Evolutionary conservation across 1,284 basidiomycete species (phyloP).

Genomic region (Chondrostereum purpureum): DNA sequence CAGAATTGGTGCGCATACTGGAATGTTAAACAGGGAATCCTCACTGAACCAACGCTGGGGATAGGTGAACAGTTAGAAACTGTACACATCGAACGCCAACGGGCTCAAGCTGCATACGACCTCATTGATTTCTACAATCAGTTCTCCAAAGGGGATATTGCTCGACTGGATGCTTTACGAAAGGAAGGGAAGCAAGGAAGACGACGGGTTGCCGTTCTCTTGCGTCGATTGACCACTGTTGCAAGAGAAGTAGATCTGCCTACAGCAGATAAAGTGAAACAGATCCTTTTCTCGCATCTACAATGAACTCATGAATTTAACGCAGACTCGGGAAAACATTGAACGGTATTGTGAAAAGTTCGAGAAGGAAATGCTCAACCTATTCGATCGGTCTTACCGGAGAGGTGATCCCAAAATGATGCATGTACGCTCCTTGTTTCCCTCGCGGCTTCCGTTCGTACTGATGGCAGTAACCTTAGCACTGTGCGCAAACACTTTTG

Average conservation of each 20-base stretch:
- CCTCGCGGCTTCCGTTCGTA: conserved; percentile 1
- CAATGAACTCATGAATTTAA: conserved; percentile 4
- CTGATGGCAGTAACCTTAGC: conserved; percentile 41
- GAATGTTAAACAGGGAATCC: conserved; percentile 2
- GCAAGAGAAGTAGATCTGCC: conserved; percentile 90
- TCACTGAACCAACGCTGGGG: conserved; percentile 9
- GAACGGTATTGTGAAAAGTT: conserved; percentile 98
- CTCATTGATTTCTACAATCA: conserved; percentile 96
- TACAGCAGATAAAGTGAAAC: conserved; percentile 64
- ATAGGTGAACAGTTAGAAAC: conserved; percentile 93
- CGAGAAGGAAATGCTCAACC: conserved; percentile 95
- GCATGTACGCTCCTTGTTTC: conserved; percentile 61
- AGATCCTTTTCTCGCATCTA: background rate
- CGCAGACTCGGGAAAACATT: conserved; percentile 77
- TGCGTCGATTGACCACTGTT: conserved; percentile 83
- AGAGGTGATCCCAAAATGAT: conserved; percentile 99
- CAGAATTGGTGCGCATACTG: conserved; percentile 66
- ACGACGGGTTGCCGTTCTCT: conserved; percentile 82
- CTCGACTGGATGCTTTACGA: conserved; percentile 71
- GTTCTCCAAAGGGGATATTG: conserved; percentile 81
- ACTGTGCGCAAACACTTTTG: conserved; percentile 93
- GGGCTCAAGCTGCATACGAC: conserved; percentile 92
- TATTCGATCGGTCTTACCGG: conserved; percentile 93
- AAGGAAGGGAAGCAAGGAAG: conserved; percentile 87
- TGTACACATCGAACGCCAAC: conserved; percentile 86